phyloP scores from a whole-genome alignment of 116 monocot genomes.

The Thalassia testudinum region DNA sequence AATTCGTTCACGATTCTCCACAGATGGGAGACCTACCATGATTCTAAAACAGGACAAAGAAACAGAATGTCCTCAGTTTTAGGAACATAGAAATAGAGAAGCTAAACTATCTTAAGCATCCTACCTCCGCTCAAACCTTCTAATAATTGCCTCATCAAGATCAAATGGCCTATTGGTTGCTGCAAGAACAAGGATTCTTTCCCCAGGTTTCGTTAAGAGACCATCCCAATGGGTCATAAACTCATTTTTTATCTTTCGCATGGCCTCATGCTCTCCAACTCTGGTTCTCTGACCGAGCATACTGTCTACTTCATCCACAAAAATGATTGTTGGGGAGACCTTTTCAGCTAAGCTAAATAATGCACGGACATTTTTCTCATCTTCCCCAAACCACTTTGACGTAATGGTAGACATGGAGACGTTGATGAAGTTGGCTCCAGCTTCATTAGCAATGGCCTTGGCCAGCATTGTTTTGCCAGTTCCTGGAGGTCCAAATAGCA shows the following conservation, averaged over 20 bases:
- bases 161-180: conserved; percentile 99
- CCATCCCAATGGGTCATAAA: conserved; percentile 99
- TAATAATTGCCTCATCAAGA: conserved; percentile 95
- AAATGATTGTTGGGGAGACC: conserved; percentile 93
- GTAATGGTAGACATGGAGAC: conserved; percentile 90
- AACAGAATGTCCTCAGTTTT: not conserved
- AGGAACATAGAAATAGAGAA: not conserved
- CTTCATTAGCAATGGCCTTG: conserved; percentile 94
- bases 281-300: conserved; percentile 82
- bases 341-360: conserved; percentile 92
- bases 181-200: conserved; percentile 91
- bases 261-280: conserved; percentile 72
- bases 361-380: conserved; percentile 89
- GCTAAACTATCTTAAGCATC: not conserved
- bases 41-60: conserved; percentile 25
- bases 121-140: conserved; percentile 95
- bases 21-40: conserved; percentile 88
- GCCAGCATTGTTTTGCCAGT: conserved; percentile 98
- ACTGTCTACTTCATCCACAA: conserved; percentile 97
- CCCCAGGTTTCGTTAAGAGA: conserved; percentile 58
- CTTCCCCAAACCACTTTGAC: conserved; percentile 97
- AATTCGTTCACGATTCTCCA: conserved; percentile 74
- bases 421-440: conserved; percentile 94
- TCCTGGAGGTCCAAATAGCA: conserved; percentile 94
- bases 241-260: conserved; percentile 93